These are phyloP conservation scores for Colletotrichum sansevieriae DNA, from an alignment of 2,329 filamentous ascomycete genomes.

Conservation along the genomic window DNA sequence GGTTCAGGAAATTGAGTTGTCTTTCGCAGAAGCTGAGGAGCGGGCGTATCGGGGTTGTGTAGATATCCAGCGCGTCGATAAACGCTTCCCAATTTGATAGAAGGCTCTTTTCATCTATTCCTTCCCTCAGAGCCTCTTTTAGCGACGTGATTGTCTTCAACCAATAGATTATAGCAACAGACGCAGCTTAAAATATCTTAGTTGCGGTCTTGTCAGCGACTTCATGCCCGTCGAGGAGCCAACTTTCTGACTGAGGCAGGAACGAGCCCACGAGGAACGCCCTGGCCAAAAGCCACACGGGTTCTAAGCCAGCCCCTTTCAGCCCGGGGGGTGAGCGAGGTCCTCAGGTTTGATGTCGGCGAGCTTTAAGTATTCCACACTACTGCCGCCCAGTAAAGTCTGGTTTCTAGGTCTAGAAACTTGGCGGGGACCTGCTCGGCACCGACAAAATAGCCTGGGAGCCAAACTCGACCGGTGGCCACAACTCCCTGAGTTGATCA, in stretches of 20 bases:
- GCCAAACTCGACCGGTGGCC: background rate
- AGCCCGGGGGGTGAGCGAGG: slow-evolving; percentile 36
- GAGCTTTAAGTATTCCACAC: slow-evolving; percentile 40
- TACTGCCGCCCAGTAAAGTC: slow-evolving; percentile 15
- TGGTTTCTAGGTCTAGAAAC: slow-evolving; percentile 35
- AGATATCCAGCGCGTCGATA: slow-evolving; percentile 12
- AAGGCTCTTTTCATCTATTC: slow-evolving; percentile 35
- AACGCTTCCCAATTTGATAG: slow-evolving; percentile 33
- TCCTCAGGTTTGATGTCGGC: slow-evolving; percentile 34
- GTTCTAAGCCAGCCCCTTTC: slow-evolving; percentile 39
- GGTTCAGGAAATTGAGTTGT: slow-evolving; percentile 28
- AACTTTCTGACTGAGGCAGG: slow-evolving; percentile 1
- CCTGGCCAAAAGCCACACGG: slow-evolving; percentile 35
- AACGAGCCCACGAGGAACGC: slow-evolving; percentile 34
- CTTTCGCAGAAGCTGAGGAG: slow-evolving; percentile 33
- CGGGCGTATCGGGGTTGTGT: slow-evolving; percentile 21
- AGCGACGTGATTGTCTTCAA: slow-evolving; percentile 41
- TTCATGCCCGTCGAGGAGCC: slow-evolving; percentile 15
- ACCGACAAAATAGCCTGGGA: background rate
- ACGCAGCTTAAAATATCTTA: slow-evolving; percentile 21
- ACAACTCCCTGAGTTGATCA: background rate
- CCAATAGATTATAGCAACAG: slow-evolving; percentile 32
- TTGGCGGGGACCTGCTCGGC: background rate
- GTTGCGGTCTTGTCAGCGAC: slow-evolving; percentile 17
- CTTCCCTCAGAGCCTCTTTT: slow-evolving; percentile 42